phyloP scores from a whole-genome alignment of 441 rosid genomes.

The Arabidopsis lyrata region DNA sequence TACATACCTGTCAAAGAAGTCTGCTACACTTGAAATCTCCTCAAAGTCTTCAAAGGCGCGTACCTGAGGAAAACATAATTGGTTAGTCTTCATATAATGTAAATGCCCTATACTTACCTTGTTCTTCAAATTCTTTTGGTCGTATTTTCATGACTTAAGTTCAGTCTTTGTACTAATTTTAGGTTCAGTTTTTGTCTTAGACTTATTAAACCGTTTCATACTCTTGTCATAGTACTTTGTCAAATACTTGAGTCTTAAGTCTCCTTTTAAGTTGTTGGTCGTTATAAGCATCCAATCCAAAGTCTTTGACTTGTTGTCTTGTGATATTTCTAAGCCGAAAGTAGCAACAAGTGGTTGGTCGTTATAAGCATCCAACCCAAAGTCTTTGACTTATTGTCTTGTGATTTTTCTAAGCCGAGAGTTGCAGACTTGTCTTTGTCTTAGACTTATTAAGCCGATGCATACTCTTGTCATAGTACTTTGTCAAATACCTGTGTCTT shows the following conservation, averaged over 20 bases:
- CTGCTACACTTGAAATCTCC: neutral
- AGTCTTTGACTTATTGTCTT: too few relatives aligned
- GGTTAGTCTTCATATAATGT: neutral
- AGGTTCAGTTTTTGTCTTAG: neutral
- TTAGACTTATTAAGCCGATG: too few relatives aligned
- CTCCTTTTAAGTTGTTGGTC: neutral
- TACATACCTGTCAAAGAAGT: neutral
- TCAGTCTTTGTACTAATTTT: too few relatives aligned
- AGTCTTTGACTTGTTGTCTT: too few relatives aligned
- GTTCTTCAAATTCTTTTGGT: neutral
- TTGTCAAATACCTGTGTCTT: neutral
- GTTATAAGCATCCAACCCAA: too few relatives aligned
- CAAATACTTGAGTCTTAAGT: too few relatives aligned
- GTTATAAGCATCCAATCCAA: neutral
- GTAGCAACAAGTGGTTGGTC: neutral
- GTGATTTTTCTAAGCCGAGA: too few relatives aligned
- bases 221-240: too few relatives aligned
- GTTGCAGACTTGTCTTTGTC: too few relatives aligned
- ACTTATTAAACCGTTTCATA: too few relatives aligned
- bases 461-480: neutral
- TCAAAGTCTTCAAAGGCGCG: neutral
- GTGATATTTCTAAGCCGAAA: too few relatives aligned
- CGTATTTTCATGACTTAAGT: neutral
- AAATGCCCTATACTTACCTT: neutral
- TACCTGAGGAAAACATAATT: neutral